Percentiles rank a stretch among this genome's conserved stretches.
These are phyloP conservation scores for Backusella mclennaniae DNA, from an alignment of 192 early-diverging fungal genomes.

Conservation along the genomic window DNA sequence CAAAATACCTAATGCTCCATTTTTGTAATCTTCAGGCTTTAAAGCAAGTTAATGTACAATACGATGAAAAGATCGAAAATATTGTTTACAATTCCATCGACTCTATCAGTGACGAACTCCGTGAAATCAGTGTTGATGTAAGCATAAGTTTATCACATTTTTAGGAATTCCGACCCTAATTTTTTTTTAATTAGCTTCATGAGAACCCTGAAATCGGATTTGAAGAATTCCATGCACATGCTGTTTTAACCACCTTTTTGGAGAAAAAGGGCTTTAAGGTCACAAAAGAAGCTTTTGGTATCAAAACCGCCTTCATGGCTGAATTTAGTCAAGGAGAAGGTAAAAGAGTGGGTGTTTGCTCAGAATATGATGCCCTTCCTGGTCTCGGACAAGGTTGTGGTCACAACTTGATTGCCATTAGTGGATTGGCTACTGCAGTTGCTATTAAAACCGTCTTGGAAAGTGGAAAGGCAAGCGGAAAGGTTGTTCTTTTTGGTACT, in stretches of 20 bases:
- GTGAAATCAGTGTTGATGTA: slow-evolving; percentile 36
- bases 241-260: slow-evolving; percentile 63
- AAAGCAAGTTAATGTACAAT: slow-evolving; percentile 20
- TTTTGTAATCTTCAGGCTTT: slow-evolving; percentile 7
- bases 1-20: background rate
- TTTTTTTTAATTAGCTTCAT: slow-evolving; percentile 43
- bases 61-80: slow-evolving; percentile 13
- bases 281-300: slow-evolving; percentile 54
- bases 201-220: slow-evolving; percentile 55
- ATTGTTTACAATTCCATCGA: slow-evolving; percentile 20
- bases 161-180: background rate
- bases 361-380: slow-evolving; percentile 71
- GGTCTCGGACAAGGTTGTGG: slow-evolving; percentile 58
- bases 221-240: slow-evolving; percentile 62
- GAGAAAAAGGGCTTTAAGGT: slow-evolving; percentile 63
- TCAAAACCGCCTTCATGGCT: slow-evolving; percentile 77
- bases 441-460: slow-evolving; percentile 46
- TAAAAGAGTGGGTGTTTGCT: slow-evolving; percentile 49
- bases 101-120: slow-evolving; percentile 18
- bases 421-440: slow-evolving; percentile 59
- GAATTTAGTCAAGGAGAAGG: slow-evolving; percentile 51
- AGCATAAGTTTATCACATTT: background rate
- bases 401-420: slow-evolving; percentile 71
- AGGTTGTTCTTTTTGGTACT: slow-evolving; percentile 70
- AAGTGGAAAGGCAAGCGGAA: slow-evolving; percentile 42